phyloP scores from a whole-genome alignment of 768 basidiomycete species.

The Lactarius psammicola region DNA sequence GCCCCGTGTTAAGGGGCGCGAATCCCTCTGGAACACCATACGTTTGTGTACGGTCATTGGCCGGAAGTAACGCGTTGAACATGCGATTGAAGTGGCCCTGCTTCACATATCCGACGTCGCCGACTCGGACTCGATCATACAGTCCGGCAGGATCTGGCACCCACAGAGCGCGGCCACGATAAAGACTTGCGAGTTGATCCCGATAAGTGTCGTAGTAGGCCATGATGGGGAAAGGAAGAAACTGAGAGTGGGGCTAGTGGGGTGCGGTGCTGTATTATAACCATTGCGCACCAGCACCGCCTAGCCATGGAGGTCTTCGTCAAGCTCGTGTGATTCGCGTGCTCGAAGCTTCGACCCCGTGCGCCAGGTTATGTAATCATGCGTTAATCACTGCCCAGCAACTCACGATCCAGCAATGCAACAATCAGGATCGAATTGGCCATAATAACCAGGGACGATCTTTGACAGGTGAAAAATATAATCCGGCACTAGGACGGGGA shows the following conservation, averaged over 20 bases:
- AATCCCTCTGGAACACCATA: constrained; percentile 13
- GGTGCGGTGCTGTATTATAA: not conserved
- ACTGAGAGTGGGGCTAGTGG: not conserved
- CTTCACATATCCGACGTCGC: constrained; percentile 28
- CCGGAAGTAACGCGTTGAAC: constrained; percentile 28
- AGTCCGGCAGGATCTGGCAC: constrained; percentile 24
- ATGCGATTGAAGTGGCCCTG: constrained; percentile 28
- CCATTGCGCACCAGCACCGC: not conserved
- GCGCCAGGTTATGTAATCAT: no score
- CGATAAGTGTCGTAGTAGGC: not conserved
- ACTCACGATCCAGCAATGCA: no score
- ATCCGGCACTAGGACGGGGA: not conserved
- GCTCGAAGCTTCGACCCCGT: no score
- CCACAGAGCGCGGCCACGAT: constrained; percentile 21
- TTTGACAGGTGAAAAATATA: not conserved
- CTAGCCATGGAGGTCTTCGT: no score
- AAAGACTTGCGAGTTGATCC: not conserved
- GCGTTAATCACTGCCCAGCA: no score
- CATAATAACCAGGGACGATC: not conserved
- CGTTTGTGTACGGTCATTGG: not conserved
- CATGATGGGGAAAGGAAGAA: not conserved
- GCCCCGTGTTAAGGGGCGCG: constrained; percentile 14
- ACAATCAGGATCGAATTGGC: not conserved
- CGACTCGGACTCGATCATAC: constrained; percentile 28
- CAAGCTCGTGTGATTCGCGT: no score